These are phyloP conservation scores for Truncatella angustata DNA, from an alignment of 2,329 filamentous ascomycete species.

Conservation along the genomic window DNA sequence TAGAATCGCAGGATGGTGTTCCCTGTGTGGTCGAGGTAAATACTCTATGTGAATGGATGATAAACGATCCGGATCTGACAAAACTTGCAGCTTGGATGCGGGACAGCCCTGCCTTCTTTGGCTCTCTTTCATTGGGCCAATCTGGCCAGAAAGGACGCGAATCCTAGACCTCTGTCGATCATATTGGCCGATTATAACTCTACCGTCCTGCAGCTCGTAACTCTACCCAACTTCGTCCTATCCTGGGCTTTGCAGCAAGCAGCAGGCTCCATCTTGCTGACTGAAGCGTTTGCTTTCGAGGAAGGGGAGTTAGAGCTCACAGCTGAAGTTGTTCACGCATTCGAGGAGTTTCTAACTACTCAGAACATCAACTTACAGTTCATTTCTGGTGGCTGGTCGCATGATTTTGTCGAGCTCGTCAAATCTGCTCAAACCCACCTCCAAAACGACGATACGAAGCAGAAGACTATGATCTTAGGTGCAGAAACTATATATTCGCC, in stretches of 20 bases:
- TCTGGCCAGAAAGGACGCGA: slow-evolving; percentile 25
- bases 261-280: slow-evolving; percentile 33
- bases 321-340: slow-evolving; percentile 54
- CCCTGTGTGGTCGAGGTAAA: slow-evolving; percentile 55
- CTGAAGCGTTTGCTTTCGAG: slow-evolving; percentile 42
- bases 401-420: slow-evolving; percentile 61
- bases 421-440: slow-evolving; percentile 15
- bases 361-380: slow-evolving; percentile 60
- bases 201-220: slow-evolving; percentile 74
- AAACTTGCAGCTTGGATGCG: slow-evolving; percentile 65
- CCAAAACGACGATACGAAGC: slow-evolving; percentile 26
- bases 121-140: slow-evolving; percentile 65
- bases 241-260: slow-evolving; percentile 58
- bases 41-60: slow-evolving; percentile 4
- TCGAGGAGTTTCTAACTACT: slow-evolving; percentile 50
- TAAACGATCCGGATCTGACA: background rate
- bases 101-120: slow-evolving; percentile 71
- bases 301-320: slow-evolving; percentile 66
- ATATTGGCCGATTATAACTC: slow-evolving; percentile 79
- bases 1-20: slow-evolving; percentile 30
- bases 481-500: slow-evolving; percentile 85
- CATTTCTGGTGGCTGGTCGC: slow-evolving; percentile 73
- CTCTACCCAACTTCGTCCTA: slow-evolving; percentile 74
- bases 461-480: slow-evolving; percentile 59
- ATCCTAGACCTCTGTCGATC: slow-evolving; percentile 48